Evolutionary conservation across 2,329 filamentous ascomycete genomes (phyloP), one percentile per base, ranked within the genome.

Genomic region (Aschersonia sp.): DNA sequence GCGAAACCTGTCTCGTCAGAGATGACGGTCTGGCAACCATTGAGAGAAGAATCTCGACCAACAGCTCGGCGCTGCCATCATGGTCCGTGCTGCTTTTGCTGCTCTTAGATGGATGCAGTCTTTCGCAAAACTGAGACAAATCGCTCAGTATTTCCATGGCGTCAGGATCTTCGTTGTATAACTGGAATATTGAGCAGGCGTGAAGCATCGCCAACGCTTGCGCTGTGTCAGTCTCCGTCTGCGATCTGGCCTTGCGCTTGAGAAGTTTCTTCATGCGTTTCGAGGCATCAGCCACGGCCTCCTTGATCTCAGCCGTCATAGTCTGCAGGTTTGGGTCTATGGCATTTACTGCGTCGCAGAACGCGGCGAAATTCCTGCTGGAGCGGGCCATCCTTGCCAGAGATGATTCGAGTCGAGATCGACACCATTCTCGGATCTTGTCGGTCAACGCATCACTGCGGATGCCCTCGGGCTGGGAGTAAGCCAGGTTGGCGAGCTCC

Each of bases 111-210:
- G 72, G 68, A 54, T 79, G 74, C 45, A 84, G 71, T 57, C 79
- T 81, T 42, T 84, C 73, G 50, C 83, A 83, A 61, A 84, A 88
- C 50, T 83, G 71, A 54, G 83, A 77, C n/a, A 96, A 72, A 55
- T 96, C 90, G 47, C 85, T 78, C 7, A 96, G 69, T 51, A 92
- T 82, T 45, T 83, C 81, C 29, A 95, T 76, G 0, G 88, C 86
- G 59, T 97, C 92, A 0, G 84, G 73, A 50, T 95, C 88, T 30
- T 87, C 86, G 57, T 90, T 89, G 67, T 95, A 95, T 7, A 95
- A 74, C 62, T 96, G 87, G 48, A 97, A 72, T 11, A 96, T 77
- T 0, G 87, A 84, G 46, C 96, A 75, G 1, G 87, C 82, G 60
- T 94, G 87, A 1, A 97, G 74, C 37, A 96, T 72, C 22, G 83